A percentile compares a stretch with the other conserved stretches of the same genome.
Conservation (phyloP, 768 basidiomycete species). For the Hypholoma fasciculare region DNA sequence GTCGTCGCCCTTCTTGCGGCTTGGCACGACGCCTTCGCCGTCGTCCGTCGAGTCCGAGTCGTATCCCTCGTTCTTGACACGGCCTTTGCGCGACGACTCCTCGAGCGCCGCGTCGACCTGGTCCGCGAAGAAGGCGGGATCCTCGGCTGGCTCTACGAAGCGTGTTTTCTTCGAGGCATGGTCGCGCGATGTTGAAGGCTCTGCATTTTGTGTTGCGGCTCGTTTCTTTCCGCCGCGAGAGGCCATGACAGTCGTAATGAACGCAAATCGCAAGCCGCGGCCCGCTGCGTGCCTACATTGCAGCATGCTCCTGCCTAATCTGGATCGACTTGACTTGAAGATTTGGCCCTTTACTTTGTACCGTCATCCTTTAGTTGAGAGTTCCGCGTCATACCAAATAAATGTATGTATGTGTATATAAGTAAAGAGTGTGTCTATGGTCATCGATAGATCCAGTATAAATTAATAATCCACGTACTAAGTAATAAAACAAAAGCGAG, state of each 20-base stretch:
- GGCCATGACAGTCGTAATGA: conserved; percentile 24
- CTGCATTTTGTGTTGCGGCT: conserved; percentile 25
- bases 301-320: background rate
- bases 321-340: no score
- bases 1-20: conserved; percentile 64
- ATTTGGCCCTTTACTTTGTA: no score
- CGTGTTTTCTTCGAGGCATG: conserved; percentile 69
- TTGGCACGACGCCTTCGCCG: conserved; percentile 90
- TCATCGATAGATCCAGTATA: no score
- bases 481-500: no score
- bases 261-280: background rate
- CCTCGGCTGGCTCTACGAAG: conserved; percentile 74
- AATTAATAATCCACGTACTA: no score
- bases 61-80: conserved; percentile 84
- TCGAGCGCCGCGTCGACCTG: conserved; percentile 78
- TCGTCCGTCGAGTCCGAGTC: conserved; percentile 95
- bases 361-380: no score
- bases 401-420: no score
- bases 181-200: conserved; percentile 26
- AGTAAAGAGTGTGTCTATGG: no score
- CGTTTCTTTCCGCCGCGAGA: conserved; percentile 37
- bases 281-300: background rate
- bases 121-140: conserved; percentile 74
- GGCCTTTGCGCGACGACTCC: conserved; percentile 65
- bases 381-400: no score